phyloP scores from a whole-genome alignment of 2,329 filamentous ascomycete genomes.

The Fusarium sambucinum region DNA sequence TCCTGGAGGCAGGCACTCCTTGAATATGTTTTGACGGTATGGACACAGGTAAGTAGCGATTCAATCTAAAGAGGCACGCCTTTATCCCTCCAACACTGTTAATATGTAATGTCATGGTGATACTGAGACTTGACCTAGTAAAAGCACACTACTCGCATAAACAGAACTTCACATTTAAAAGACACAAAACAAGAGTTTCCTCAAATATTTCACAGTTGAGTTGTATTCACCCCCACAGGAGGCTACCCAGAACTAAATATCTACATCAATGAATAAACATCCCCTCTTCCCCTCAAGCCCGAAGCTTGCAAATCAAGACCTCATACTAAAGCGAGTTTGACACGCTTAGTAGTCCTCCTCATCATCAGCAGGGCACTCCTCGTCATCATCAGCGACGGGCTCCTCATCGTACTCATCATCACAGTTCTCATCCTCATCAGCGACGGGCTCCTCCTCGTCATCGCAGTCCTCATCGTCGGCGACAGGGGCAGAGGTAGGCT shows the following conservation, averaged over 20 bases:
- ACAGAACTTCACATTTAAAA: background rate
- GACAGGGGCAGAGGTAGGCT: slow-evolving; percentile 20
- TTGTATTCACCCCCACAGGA: slow-evolving; percentile 46
- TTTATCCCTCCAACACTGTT: too few relatives aligned
- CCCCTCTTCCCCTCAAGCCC: background rate
- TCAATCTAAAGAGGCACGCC: too few relatives aligned
- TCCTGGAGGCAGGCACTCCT: background rate
- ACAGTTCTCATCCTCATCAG: slow-evolving; percentile 37
- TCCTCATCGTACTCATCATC: slow-evolving; percentile 31
- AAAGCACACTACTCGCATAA: background rate
- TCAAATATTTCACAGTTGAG: slow-evolving; percentile 49
- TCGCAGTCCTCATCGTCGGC: slow-evolving; percentile 33
- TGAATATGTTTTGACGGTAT: background rate
- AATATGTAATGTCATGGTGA: background rate
- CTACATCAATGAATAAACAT: slow-evolving; percentile 38
- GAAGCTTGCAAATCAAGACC: background rate
- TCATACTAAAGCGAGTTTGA: background rate
- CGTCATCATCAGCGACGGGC: slow-evolving; percentile 32
- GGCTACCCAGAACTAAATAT: slow-evolving; percentile 48
- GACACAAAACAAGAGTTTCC: slow-evolving; percentile 6
- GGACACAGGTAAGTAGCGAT: background rate
- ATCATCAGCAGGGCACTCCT: slow-evolving; percentile 38
- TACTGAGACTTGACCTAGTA: background rate
- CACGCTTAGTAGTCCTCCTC: slow-evolving; percentile 25
- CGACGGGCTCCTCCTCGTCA: slow-evolving; percentile 7